Conservation (phyloP, 108 stramenopile genomes). For the Stephanodiscus triporus region DNA sequence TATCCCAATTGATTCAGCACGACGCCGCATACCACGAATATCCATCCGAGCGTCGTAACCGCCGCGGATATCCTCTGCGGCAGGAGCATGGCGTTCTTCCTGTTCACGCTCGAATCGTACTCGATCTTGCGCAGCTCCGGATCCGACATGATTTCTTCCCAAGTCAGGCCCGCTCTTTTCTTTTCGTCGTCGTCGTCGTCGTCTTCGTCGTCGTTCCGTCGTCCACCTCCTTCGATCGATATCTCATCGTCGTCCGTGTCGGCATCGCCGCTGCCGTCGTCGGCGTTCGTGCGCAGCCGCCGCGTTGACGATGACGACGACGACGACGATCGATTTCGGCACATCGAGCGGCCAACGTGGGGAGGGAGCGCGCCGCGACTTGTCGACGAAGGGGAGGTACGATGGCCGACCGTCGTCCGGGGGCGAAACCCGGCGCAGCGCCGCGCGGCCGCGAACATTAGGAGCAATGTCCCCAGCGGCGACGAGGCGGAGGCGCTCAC, state of each 20-base stretch:
- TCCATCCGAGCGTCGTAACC: slow-evolving; percentile 26
- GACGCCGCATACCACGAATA: slow-evolving; percentile 36
- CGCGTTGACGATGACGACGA: not conserved
- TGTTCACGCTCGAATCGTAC: slow-evolving; percentile 24
- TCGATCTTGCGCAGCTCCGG: slow-evolving; percentile 38
- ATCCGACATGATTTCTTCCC: slow-evolving; percentile 42
- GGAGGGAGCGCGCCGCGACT: too few species aligned
- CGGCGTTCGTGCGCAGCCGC: not conserved
- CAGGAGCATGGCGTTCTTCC: slow-evolving; percentile 32
- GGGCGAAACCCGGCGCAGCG: not conserved
- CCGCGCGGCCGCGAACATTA: not conserved
- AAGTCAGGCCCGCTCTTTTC: slow-evolving; percentile 2
- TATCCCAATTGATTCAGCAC: slow-evolving; percentile 40
- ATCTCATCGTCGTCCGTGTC: not conserved
- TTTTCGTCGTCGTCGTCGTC: not conserved
- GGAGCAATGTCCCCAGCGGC: not conserved
- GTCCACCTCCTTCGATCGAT: not conserved
- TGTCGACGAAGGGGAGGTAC: not conserved
- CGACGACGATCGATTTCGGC: not conserved
- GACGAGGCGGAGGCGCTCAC: not conserved
- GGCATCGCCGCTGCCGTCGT: not conserved
- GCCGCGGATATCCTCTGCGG: slow-evolving; percentile 44
- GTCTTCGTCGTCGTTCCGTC: not conserved
- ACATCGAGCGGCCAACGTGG: too few species aligned
- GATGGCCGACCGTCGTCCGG: too few species aligned